Conservation (phyloP, 2,329 filamentous ascomycete genomes). For the Trichoderma guizhouense region DNA sequence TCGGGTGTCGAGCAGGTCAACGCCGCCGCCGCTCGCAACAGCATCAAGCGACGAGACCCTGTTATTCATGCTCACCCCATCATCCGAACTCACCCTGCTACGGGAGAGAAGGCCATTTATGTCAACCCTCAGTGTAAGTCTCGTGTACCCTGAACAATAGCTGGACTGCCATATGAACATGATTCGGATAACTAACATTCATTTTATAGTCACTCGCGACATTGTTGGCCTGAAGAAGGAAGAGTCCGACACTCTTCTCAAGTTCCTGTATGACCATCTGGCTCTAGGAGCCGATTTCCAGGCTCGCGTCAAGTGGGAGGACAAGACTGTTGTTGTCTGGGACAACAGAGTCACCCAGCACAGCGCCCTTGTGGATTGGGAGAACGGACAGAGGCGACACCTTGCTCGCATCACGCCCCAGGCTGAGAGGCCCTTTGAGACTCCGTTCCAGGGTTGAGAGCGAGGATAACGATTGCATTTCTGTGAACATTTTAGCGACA, state of each 20-base stretch:
- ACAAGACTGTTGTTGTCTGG: constrained; percentile 81
- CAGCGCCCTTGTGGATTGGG: constrained; percentile 78
- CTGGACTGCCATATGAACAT: neutral
- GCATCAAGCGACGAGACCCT: constrained; percentile 72
- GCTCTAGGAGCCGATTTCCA: constrained; percentile 62
- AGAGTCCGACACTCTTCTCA: constrained; percentile 72
- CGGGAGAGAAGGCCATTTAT: constrained; percentile 79
- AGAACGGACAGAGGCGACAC: constrained; percentile 72
- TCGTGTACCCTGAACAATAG: neutral
- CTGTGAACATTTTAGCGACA: constrained; percentile 1
- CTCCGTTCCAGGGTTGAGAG: constrained; percentile 38
- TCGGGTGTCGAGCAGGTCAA: constrained; percentile 79
- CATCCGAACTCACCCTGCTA: constrained; percentile 75
- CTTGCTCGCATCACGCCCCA: constrained; percentile 79
- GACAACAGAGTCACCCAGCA: constrained; percentile 80
- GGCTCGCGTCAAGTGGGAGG: constrained; percentile 71
- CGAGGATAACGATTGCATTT: neutral
- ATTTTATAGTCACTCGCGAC: constrained; percentile 63
- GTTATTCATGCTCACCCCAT: constrained; percentile 73
- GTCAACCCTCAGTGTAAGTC: constrained; percentile 77
- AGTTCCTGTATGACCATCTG: constrained; percentile 63
- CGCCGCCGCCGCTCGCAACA: constrained; percentile 61
- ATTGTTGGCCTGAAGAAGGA: constrained; percentile 85
- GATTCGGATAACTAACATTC: neutral
- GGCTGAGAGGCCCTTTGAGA: constrained; percentile 75